phyloP scores from a whole-genome alignment of 2,329 filamentous ascomycete species.

The Leptographium galeiforme region DNA sequence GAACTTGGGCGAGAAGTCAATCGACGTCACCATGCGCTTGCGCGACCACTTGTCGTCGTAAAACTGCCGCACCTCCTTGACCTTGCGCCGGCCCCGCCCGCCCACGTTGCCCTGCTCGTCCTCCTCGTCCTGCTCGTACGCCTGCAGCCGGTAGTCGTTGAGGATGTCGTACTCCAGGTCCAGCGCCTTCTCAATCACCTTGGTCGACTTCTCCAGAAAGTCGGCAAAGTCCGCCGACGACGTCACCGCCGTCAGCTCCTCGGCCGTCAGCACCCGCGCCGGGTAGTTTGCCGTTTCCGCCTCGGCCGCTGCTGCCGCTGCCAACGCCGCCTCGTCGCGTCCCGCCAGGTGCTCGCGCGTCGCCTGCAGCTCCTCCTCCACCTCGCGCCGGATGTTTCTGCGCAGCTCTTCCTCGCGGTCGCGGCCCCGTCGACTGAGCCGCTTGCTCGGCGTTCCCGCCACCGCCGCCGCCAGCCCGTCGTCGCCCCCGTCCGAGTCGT shows the following conservation, averaged over 20 bases:
- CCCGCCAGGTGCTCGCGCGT: conserved; percentile 43
- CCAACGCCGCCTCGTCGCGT: conserved; percentile 70
- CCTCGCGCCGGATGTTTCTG: conserved; percentile 70
- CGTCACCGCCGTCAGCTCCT: conserved; percentile 82
- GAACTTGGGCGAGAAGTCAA: conserved; percentile 93
- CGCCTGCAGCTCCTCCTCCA: conserved; percentile 80
- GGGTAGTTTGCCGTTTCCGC: conserved; percentile 50
- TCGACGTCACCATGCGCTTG: conserved; percentile 90
- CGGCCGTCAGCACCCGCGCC: conserved; percentile 61
- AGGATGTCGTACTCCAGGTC: conserved; percentile 95
- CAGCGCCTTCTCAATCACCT: conserved; percentile 89
- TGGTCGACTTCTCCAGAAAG: conserved; percentile 89
- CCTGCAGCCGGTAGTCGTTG: conserved; percentile 81
- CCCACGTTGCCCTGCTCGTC: conserved; percentile 65
- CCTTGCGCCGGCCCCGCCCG: conserved; percentile 57
- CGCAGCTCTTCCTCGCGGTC: conserved; percentile 83
- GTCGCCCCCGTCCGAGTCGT: conserved; percentile 50
- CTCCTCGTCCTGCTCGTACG: conserved; percentile 63
- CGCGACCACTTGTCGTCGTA: conserved; percentile 93
- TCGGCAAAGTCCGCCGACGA: conserved; percentile 88
- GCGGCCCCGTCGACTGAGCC: conserved; percentile 63
- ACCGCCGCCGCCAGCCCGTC: not conserved
- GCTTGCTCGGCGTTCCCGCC: conserved; percentile 46
- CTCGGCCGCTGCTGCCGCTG: conserved; percentile 34
- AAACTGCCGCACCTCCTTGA: conserved; percentile 85